Percentiles rank a stretch among this genome's conserved stretches.
phyloP scores from a whole-genome alignment of 1,284 basidiomycete genomes.

The Volvariella surrecta region DNA sequence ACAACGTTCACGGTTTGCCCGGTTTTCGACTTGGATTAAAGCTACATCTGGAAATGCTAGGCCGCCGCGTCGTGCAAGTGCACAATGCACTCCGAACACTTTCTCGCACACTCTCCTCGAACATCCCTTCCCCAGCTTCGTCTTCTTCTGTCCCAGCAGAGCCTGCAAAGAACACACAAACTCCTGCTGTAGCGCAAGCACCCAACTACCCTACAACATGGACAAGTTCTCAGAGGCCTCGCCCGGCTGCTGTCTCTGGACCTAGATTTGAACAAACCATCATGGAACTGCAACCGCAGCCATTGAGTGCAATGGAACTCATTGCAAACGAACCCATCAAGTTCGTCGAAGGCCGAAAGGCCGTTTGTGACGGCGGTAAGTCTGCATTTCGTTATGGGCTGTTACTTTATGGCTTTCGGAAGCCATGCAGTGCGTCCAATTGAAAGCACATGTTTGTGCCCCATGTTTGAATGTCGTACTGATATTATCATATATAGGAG shows the following conservation, averaged over 20 bases:
- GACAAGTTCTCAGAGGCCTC: conserved; percentile 66
- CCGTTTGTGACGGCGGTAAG: conserved; percentile 91
- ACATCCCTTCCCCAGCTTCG: conserved; percentile 22
- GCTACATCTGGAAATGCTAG: conserved; percentile 3
- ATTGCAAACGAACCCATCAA: conserved; percentile 82
- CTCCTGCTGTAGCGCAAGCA: conserved; percentile 44
- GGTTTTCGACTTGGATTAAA: no score
- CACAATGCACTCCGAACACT: conserved; percentile 1
- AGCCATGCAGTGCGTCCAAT: no score
- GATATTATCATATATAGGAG: conserved; percentile 44
- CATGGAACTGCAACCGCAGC: conserved; percentile 82
- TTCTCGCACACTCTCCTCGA: conserved; percentile 5
- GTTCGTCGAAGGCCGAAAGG: conserved; percentile 73
- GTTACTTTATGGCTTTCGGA: no score
- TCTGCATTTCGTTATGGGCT: no score
- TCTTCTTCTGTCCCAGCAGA: conserved; percentile 25
- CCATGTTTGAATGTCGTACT: no score
- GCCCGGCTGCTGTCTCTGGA: conserved; percentile 44
- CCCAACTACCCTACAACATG: conserved; percentile 73
- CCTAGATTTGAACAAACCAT: conserved; percentile 90
- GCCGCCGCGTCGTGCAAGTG: conserved; percentile 4
- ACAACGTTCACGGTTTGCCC: no score
- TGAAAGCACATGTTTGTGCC: no score
- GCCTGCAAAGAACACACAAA: conserved; percentile 14
- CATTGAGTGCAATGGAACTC: conserved; percentile 89